These are phyloP conservation scores for Salicornia ramosissima DNA, from an alignment of 148 eudicot species.

Conservation along the genomic window DNA sequence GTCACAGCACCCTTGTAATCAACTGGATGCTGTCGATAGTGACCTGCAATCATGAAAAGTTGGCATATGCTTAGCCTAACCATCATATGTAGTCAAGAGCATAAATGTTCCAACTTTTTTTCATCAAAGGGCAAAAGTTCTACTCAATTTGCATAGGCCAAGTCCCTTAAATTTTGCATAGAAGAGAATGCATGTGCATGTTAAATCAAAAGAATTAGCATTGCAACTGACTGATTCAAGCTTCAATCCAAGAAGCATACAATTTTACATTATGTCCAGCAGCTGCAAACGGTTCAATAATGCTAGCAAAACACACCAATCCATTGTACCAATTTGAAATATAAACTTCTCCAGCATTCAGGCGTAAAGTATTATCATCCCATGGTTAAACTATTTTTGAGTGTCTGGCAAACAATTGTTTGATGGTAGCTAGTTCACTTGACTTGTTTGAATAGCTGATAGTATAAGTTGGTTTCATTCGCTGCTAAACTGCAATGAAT, in stretches of 20 bases:
- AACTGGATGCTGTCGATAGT: slow-evolving; percentile 49
- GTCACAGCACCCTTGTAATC: slow-evolving; percentile 74
- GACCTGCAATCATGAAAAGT: slow-evolving; percentile 40
- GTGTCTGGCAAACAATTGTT: no score
- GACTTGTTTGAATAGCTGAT: no score
- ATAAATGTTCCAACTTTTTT: neutral
- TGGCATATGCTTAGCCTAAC: neutral
- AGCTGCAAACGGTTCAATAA: neutral
- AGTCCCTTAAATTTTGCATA: neutral
- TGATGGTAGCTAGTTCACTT: no score
- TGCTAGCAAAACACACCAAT: neutral
- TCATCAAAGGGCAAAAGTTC: neutral
- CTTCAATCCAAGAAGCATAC: neutral
- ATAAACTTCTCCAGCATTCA: neutral
- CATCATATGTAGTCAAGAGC: neutral
- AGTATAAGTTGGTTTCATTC: no score
- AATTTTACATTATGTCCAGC: neutral
- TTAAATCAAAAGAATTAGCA: neutral
- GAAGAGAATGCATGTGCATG: neutral
- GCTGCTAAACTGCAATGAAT: no score
- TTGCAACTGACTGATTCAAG: neutral
- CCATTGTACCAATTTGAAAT: neutral
- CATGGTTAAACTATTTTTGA: no score
- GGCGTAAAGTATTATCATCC: neutral
- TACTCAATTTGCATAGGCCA: neutral